phyloP scores from a whole-genome alignment of 148 eudicot species.

The Cornus kousa region DNA sequence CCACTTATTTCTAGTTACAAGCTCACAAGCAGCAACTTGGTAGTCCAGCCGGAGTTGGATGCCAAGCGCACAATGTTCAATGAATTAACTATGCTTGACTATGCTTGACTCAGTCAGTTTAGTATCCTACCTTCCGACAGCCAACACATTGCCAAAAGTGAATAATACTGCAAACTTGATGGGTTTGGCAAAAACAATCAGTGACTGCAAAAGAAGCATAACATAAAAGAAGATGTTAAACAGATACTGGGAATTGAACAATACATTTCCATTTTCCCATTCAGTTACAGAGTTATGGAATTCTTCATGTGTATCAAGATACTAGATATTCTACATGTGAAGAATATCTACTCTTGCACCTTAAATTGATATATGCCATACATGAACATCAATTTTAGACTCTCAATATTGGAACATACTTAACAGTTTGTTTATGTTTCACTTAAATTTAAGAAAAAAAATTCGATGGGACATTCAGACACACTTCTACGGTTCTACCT shows the following conservation, averaged over 20 bases:
- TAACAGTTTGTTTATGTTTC: too few species aligned
- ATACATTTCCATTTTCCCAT: background rate
- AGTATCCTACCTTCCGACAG: constrained; percentile 82
- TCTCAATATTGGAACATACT: too few species aligned
- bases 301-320: background rate
- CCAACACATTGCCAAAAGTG: constrained; percentile 83
- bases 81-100: constrained; percentile 7
- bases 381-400: too few species aligned
- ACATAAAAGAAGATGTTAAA: constrained; percentile 8
- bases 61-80: background rate
- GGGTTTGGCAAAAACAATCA: constrained; percentile 65
- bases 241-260: background rate
- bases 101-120: background rate
- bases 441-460: too few species aligned
- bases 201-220: constrained; percentile 50
- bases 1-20: background rate
- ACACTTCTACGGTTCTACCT: too few species aligned
- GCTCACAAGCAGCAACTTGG: background rate
- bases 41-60: background rate
- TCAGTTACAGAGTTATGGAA: background rate
- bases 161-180: constrained; percentile 90
- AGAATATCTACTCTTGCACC: too few species aligned
- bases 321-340: background rate
- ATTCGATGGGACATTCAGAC: too few species aligned
- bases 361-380: too few species aligned